A percentile compares a stretch with the other conserved stretches of the same genome.
These are phyloP conservation scores for Fusarium algeriense DNA, from an alignment of 2,329 filamentous ascomycete species.

Conservation along the genomic window DNA sequence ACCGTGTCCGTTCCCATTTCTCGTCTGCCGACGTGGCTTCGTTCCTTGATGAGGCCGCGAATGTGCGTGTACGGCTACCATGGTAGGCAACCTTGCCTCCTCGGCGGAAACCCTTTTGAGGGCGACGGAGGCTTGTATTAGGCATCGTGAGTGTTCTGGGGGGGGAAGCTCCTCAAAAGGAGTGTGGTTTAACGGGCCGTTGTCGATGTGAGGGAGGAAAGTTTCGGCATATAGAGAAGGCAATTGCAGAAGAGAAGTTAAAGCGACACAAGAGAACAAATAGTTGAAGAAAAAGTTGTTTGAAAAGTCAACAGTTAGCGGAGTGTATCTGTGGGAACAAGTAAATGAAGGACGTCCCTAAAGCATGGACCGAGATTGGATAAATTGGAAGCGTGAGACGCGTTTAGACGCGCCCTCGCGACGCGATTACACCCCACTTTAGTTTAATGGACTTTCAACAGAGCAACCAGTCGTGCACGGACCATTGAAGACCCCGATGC, in stretches of 20 bases:
- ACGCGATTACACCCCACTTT: constrained; percentile 42
- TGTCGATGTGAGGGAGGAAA: constrained; percentile 21
- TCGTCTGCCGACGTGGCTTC: constrained; percentile 95
- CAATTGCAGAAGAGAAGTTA: background rate
- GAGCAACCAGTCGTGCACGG: constrained; percentile 39
- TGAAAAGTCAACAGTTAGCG: constrained; percentile 41
- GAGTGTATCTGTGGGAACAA: constrained; percentile 41
- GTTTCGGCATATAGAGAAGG: constrained; percentile 33
- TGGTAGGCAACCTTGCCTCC: constrained; percentile 78
- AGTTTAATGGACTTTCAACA: constrained; percentile 51
- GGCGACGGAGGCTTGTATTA: constrained; percentile 69
- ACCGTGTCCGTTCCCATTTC: constrained; percentile 84
- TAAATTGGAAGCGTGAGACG: constrained; percentile 47
- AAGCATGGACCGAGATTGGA: constrained; percentile 46
- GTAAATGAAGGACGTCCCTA: constrained; percentile 36
- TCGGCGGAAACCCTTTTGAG: constrained; percentile 75
- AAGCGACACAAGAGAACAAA: constrained; percentile 8
- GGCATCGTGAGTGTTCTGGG: constrained; percentile 60
- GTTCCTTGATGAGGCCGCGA: constrained; percentile 80
- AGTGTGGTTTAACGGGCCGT: constrained; percentile 40
- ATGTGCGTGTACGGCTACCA: constrained; percentile 78
- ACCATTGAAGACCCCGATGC: constrained; percentile 27
- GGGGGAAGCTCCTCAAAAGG: constrained; percentile 28
- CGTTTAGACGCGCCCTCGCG: constrained; percentile 51
- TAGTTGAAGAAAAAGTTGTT: constrained; percentile 15